Conservation (phyloP, 352 stramenopile genomes). For the Detonula confervacea region DNA sequence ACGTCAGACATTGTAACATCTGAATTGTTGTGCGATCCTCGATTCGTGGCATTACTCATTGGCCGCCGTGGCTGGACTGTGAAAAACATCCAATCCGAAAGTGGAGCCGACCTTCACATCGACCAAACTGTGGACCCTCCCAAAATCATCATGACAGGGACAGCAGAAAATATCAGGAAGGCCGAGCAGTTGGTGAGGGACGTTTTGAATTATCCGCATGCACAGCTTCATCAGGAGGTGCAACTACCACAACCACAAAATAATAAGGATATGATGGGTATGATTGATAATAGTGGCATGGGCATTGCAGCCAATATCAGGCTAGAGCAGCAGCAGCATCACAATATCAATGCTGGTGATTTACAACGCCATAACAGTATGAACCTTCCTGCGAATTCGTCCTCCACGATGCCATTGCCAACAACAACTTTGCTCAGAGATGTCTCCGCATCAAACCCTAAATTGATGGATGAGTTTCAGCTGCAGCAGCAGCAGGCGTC, state of each 20-base stretch:
- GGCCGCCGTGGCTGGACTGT: conserved; percentile 80
- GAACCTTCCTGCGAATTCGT: neutral
- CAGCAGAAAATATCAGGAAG: conserved; percentile 62
- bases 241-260: neutral
- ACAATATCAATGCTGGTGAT: neutral
- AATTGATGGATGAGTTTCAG: conserved; percentile 22
- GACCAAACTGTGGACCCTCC: conserved; percentile 79
- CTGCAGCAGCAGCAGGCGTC: conserved; percentile 24
- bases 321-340: conserved; percentile 3
- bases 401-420: neutral
- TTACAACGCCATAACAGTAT: conserved; percentile 2
- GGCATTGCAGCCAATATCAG: neutral
- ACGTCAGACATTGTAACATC: conserved; percentile 24
- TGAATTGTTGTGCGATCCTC: conserved; percentile 71
- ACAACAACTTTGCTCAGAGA: conserved; percentile 15
- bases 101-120: conserved; percentile 77
- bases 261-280: conserved; percentile 11
- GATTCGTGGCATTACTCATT: conserved; percentile 84
- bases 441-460: conserved; percentile 11
- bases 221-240: conserved; percentile 44
- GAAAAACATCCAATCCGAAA: conserved; percentile 85
- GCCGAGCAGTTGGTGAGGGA: conserved; percentile 77
- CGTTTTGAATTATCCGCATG: conserved; percentile 78
- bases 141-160: conserved; percentile 80
- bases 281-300: neutral